phyloP scores from a whole-genome alignment of 2,329 filamentous ascomycete species.

The Ophiostoma fasciatum region DNA sequence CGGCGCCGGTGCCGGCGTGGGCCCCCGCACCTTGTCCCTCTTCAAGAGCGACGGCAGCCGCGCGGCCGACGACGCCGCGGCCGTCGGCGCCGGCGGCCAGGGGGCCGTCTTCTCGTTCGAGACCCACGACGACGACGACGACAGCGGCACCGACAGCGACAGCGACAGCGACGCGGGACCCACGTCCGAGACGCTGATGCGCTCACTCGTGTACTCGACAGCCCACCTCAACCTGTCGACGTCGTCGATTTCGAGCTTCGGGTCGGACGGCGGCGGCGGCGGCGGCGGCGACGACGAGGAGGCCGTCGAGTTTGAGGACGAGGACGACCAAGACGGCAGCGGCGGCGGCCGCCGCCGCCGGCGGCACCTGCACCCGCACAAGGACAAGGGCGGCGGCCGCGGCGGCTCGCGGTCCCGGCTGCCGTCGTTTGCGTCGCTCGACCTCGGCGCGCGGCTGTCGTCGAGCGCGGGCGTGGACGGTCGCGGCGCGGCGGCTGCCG shows the following conservation, averaged over 20 bases:
- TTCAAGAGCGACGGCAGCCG: slow-evolving; percentile 23
- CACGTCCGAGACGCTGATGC: slow-evolving; percentile 37
- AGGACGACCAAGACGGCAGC: slow-evolving; percentile 19
- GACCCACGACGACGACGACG: slow-evolving; percentile 22
- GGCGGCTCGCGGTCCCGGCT: slow-evolving; percentile 48
- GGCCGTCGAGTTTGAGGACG: slow-evolving; percentile 28
- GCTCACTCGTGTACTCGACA: slow-evolving; percentile 39
- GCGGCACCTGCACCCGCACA: slow-evolving; percentile 13
- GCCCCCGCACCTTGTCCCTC: slow-evolving; percentile 22
- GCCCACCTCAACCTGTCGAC: slow-evolving; percentile 36
- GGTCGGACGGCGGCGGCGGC: slow-evolving; percentile 37
- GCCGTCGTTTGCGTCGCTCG: slow-evolving; percentile 61
- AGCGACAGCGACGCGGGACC: slow-evolving; percentile 18
- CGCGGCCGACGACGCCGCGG: slow-evolving; percentile 24
- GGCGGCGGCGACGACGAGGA: slow-evolving; percentile 48
- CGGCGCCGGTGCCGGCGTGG: slow-evolving; percentile 23
- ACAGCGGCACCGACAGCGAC: slow-evolving; percentile 33
- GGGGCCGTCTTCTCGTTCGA: slow-evolving; percentile 27
- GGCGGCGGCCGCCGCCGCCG: slow-evolving; percentile 12
- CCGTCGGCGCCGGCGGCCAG: slow-evolving; percentile 35
- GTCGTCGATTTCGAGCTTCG: slow-evolving; percentile 42
- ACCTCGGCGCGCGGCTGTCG: slow-evolving; percentile 42
- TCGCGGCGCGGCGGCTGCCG: neutral
- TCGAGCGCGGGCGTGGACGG: slow-evolving; percentile 2
- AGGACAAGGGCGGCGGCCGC: slow-evolving; percentile 22